Evolutionary conservation across 2,329 filamentous ascomycete genomes (phyloP).

Genomic region (Tolypocladium amazonense): DNA sequence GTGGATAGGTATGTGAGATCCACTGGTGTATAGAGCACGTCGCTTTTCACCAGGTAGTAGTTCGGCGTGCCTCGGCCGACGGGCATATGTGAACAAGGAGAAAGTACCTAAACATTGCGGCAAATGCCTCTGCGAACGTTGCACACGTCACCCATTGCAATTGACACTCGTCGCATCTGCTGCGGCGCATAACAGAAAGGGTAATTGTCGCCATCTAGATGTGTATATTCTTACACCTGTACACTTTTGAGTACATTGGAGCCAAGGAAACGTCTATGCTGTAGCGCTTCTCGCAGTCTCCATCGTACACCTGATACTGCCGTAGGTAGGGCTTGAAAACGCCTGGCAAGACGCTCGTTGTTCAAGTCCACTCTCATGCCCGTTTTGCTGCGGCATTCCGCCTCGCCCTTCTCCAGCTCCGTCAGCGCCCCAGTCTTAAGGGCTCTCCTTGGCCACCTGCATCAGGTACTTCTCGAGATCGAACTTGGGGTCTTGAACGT

Average conservation of each 20-base stretch:
- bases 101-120: not conserved
- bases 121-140: not conserved
- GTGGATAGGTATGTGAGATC: not conserved
- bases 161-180: not conserved
- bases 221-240: slow-evolving; percentile 43
- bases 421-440: slow-evolving; percentile 21
- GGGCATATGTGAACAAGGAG: not conserved
- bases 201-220: slow-evolving; percentile 29
- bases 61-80: not conserved
- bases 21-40: not conserved
- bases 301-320: slow-evolving; percentile 20
- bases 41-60: not conserved
- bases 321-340: slow-evolving; percentile 8
- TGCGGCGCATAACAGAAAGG: not conserved
- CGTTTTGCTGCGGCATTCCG: not conserved
- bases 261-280: slow-evolving; percentile 40
- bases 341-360: not conserved
- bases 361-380: not conserved
- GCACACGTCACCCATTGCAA: not conserved
- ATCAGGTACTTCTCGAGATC: slow-evolving; percentile 81
- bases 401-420: not conserved
- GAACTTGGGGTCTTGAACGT: slow-evolving; percentile 81
- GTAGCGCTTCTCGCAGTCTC: slow-evolving; percentile 28
- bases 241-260: slow-evolving; percentile 32
- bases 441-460: slow-evolving; percentile 44